Evolutionary conservation across 1,284 basidiomycete genomes (phyloP).

Genomic region (Cutaneotrichosporon curvatum): DNA sequence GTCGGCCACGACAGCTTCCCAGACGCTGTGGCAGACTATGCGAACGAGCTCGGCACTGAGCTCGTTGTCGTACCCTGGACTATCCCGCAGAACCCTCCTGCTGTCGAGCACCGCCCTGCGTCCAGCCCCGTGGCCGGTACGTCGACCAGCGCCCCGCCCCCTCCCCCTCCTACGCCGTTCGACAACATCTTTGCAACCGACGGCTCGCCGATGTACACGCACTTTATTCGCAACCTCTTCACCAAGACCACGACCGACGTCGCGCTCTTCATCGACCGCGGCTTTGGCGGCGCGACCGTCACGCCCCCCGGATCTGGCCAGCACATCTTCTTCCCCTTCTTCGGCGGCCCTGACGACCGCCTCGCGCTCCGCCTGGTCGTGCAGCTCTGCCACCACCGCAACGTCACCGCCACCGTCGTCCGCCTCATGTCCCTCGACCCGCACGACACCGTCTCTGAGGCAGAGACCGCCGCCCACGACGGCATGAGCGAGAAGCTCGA

Average conservation of each 20-base stretch:
- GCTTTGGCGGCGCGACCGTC: constrained; percentile 44
- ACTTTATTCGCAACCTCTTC: constrained; percentile 75
- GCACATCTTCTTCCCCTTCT: constrained; percentile 79
- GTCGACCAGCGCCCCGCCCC: constrained; percentile 12
- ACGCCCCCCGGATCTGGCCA: constrained; percentile 44
- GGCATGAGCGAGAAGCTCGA: constrained; percentile 15
- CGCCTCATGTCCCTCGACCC: constrained; percentile 47
- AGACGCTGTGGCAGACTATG: constrained; percentile 60
- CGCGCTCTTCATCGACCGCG: constrained; percentile 72
- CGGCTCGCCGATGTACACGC: constrained; percentile 55
- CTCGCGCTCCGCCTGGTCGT: constrained; percentile 69
- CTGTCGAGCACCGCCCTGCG: constrained; percentile 6
- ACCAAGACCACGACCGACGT: constrained; percentile 57
- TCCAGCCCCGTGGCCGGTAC: constrained; percentile 45
- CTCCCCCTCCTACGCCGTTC: constrained; percentile 23
- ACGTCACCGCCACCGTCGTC: constrained; percentile 65
- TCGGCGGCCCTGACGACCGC: constrained; percentile 86
- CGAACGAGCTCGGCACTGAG: constrained; percentile 56
- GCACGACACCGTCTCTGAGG: constrained; percentile 48
- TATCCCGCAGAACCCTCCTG: constrained; percentile 21
- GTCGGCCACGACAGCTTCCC: constrained; percentile 67
- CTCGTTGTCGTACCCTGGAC: constrained; percentile 80
- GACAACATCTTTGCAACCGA: constrained; percentile 41
- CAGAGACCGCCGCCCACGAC: constrained; percentile 16
- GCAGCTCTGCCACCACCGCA: constrained; percentile 60